Conservation (phyloP, 768 basidiomycete species). For the Tulasnella sp. region DNA sequence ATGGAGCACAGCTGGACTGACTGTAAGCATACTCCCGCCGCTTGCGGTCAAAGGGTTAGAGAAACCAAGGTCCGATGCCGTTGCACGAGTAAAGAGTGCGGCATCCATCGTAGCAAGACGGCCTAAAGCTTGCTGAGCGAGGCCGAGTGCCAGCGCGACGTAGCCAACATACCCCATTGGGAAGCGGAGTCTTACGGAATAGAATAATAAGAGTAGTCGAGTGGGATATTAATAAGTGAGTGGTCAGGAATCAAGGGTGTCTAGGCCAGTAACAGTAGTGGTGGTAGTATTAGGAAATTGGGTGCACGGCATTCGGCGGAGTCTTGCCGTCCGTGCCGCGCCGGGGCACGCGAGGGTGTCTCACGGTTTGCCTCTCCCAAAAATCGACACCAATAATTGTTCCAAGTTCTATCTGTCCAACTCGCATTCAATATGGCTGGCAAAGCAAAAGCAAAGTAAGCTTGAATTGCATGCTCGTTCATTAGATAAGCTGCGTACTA, state of each 20-base stretch:
- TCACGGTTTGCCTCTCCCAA: not conserved
- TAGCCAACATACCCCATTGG: not conserved
- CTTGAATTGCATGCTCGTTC: not conserved
- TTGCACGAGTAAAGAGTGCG: not conserved
- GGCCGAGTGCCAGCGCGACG: not conserved
- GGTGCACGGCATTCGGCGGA: too few species aligned
- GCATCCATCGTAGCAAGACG: not conserved
- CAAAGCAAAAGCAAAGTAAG: not conserved
- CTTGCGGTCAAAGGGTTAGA: conserved; percentile 29
- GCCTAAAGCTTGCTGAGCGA: not conserved
- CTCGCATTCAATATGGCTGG: not conserved
- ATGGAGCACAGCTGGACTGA: conserved; percentile 29
- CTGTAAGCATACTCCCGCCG: conserved; percentile 64
- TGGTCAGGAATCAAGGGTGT: not conserved
- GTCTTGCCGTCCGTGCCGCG: too few species aligned
- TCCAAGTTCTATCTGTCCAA: not conserved
- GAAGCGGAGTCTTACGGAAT: too few species aligned
- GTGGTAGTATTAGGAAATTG: not conserved
- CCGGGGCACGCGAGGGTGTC: not conserved
- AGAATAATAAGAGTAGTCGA: too few species aligned
- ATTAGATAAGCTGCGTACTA: not conserved
- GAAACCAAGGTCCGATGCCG: conserved; percentile 7
- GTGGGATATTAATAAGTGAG: too few species aligned
- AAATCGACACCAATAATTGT: not conserved
- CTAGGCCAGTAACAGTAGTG: not conserved